Conservation (phyloP, 306 rosid genomes). For the Lathyrus oleraceus region DNA sequence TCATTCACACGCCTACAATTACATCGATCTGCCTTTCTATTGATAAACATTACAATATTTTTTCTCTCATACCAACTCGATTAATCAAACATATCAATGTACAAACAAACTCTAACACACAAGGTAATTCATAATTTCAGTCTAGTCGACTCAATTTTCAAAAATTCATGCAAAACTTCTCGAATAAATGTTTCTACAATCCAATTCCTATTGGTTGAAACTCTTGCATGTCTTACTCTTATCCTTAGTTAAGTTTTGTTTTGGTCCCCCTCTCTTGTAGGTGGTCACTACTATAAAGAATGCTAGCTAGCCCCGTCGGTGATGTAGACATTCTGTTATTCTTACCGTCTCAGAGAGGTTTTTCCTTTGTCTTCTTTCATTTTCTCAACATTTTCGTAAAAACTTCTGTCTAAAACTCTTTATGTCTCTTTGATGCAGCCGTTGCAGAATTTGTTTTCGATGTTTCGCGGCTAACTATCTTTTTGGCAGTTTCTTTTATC, state of each 20-base stretch:
- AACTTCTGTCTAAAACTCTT: conserved; percentile 34
- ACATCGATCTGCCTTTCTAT: conserved; percentile 55
- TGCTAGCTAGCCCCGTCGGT: conserved; percentile 47
- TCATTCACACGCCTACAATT: conserved; percentile 53
- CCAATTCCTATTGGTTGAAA: conserved; percentile 49
- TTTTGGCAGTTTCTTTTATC: conserved; percentile 29
- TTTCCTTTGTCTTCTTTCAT: conserved; percentile 47
- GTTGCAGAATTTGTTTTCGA: conserved; percentile 37
- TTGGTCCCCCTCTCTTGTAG: conserved; percentile 72
- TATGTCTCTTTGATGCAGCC: conserved; percentile 43
- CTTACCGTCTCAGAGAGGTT: conserved; percentile 57
- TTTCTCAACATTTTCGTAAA: conserved; percentile 38
- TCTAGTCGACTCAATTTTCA: conserved; percentile 35
- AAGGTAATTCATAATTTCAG: conserved; percentile 43
- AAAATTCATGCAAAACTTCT: conserved; percentile 37
- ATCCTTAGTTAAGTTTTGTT: conserved; percentile 33
- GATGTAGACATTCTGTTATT: conserved; percentile 55
- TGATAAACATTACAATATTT: conserved; percentile 43
- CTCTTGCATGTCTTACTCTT: conserved; percentile 52
- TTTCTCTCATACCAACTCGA: conserved; percentile 31
- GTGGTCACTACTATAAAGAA: conserved; percentile 54
- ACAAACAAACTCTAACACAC: conserved; percentile 24
- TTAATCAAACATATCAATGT: conserved; percentile 35
- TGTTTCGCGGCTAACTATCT: conserved; percentile 28
- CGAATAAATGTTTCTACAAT: conserved; percentile 39